Evolutionary conservation across 208 protist species (phyloP), one percentile per base, ranked within the genome.

Genomic region (Balamuthia mandrillaris): DNA sequence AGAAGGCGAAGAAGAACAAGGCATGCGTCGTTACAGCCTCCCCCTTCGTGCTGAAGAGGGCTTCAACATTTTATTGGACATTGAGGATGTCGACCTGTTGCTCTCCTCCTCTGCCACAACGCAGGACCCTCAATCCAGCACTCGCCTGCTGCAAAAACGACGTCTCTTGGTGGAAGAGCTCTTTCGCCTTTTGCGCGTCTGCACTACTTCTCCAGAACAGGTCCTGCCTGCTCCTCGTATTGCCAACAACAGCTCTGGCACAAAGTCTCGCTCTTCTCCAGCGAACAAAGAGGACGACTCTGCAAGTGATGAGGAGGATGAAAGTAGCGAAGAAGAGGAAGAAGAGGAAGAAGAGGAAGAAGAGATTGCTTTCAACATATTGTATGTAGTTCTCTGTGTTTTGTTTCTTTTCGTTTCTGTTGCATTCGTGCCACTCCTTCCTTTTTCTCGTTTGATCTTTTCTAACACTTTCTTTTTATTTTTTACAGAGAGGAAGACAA

Each of bases 1-100:
- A 21, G 56, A 68, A 10, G 60, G 44, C 18, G 33, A 6, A 18
- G 47, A 14, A 54, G 16, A 54, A 6, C 35, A 68, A 37, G 56
- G 24, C 24, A 29, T 18, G 60, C 60, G 49, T n/a, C n/a, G 39
- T 49, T 79, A 85, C 47, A 81, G 68, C 7, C 63, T 88, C 16
- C 84, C 83, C 41, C 68, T 90, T 1, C 56, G 78, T 3, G 81
- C 85, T 6, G 87, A 90, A 31, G 61, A 79, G n/a, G 51, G 77
- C 2, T 90, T 87, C 24, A 72, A 44, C 31, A 42, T 86, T n/a
- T 21, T 85, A 0, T 58, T 90, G 3, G 87, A 90, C 42, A 33
- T 90, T 1, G 87, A 90, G 27, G 87, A 90, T 51, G 85, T 90
- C n/a, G 74, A 90, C 39, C 7, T 37, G 7, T 45, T 89, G 2